Base-by-base conservation (phyloP, 2,329 filamentous ascomycete genomes). In the Colletotrichum australisinense region DNA sequence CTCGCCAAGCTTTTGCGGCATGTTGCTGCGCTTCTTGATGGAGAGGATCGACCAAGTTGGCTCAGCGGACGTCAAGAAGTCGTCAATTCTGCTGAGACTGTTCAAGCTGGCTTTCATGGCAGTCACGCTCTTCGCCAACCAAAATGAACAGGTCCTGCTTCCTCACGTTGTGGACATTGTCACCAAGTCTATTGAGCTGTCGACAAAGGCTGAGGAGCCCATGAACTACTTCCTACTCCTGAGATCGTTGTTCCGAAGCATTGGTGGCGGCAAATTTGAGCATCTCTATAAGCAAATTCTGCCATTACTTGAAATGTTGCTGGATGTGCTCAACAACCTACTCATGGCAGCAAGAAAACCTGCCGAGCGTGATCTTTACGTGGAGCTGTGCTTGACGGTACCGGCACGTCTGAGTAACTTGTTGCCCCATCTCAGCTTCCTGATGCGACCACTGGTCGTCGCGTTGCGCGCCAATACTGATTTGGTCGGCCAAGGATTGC, bases 41-140 rank as follows among this genome's bases (percentile, higher is more conserved):
- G 94, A 96, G 78, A 93, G 94, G 66, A 97, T 99, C 71, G 94
- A 97, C 75, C 94, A 99, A 80, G 95, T 99, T 56, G 97, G 97
- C 26, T 97, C 95, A 0, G 92, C 93, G 8, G 95, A 99, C 82
- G 92, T 97, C 66, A 95, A 94, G 80, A 97, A 96, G 82, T 96
- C 97, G 0, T 96, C 95, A 6, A 98, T 99, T 60, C 85, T 99
- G 42, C 86, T 99, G 63, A 91, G 97, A 68, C 91, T 99, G 64
- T 99, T 98, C 86, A 99, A 99, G 84, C 85, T 99, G 63, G 97
- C 96, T 0, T 99, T 99, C 82, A 99, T 99, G 97, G 97, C 97
- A 0, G 97, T 99, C 52, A 99, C 97, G 0, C 87, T 99, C 1
- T 99, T 99, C 82, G 95, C 95, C 0, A 89, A 90, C 9, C 95